A percentile compares a stretch with the other conserved stretches of the same genome.
Evolutionary conservation across 371 early-diverging fungal species (phyloP).

Genomic region (Lichtheimia corymbifera): DNA sequence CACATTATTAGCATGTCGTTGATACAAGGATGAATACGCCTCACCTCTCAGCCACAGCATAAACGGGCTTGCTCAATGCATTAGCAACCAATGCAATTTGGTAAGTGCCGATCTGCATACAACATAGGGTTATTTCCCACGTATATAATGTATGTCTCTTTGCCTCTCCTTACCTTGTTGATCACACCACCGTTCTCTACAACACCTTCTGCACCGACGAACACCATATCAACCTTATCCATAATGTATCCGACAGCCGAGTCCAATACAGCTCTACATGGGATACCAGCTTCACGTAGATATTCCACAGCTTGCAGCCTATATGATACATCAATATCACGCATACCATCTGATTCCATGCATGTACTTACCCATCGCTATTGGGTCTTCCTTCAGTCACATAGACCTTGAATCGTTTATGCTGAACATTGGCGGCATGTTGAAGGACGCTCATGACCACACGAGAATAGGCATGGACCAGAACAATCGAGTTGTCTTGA

Average conservation of each 20-base stretch:
- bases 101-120: conserved; percentile 77
- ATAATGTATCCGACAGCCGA: conserved; percentile 93
- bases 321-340: conserved; percentile 1
- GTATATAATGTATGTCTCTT: conserved; percentile 72
- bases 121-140: conserved; percentile 54
- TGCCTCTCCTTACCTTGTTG: conserved; percentile 68
- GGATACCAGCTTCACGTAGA: conserved; percentile 78
- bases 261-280: conserved; percentile 88
- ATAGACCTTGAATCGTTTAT: conserved; percentile 86
- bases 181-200: conserved; percentile 97
- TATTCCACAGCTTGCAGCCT: conserved; percentile 77
- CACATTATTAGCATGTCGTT: background rate
- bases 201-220: conserved; percentile 97
- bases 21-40: background rate
- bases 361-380: conserved; percentile 65
- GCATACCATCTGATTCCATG: background rate
- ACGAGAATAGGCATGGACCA: conserved; percentile 95
- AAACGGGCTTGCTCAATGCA: conserved; percentile 92
- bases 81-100: conserved; percentile 94
- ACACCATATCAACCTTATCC: conserved; percentile 90
- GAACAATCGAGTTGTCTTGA: conserved; percentile 82
- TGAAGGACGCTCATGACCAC: conserved; percentile 86
- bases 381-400: conserved; percentile 86
- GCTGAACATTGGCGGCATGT: conserved; percentile 70
- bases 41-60: conserved; percentile 92